phyloP scores from a whole-genome alignment of 1,284 basidiomycete species.

The Sutorius eximius region DNA sequence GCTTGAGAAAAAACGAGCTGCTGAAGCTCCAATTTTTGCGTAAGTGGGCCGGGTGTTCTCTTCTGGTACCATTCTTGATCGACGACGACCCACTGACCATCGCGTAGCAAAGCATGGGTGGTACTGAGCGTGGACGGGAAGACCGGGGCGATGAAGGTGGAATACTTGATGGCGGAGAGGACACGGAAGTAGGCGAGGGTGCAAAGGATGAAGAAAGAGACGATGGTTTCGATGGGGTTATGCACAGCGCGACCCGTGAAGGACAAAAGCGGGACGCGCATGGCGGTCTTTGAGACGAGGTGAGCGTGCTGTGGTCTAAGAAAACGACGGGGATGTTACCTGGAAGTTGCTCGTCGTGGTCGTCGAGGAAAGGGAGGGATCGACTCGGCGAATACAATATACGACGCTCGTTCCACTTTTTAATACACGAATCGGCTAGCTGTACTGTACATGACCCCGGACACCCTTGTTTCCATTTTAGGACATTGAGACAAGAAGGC shows the following conservation, averaged over 20 bases:
- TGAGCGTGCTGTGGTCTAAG: background rate
- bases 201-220: conserved; percentile 81
- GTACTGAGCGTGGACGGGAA: conserved; percentile 50
- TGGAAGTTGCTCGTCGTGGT: background rate
- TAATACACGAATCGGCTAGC: conserved; percentile 21
- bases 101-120: conserved; percentile 51
- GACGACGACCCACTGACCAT: conserved; percentile 60
- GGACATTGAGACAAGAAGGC: background rate
- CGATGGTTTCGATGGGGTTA: conserved; percentile 82
- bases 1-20: conserved; percentile 62
- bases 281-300: conserved; percentile 17
- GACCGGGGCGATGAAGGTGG: conserved; percentile 61
- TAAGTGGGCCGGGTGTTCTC: conserved; percentile 34
- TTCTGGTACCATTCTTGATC: conserved; percentile 49
- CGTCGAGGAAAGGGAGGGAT: background rate
- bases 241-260: conserved; percentile 65
- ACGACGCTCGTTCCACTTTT: conserved; percentile 33
- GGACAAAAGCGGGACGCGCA: conserved; percentile 59
- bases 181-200: conserved; percentile 93
- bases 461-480: conserved; percentile 16
- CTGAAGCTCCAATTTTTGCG: conserved; percentile 56
- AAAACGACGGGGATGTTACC: background rate
- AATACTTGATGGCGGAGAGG: conserved; percentile 81
- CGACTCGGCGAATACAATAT: background rate
- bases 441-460: conserved; percentile 20